phyloP scores from a whole-genome alignment of 495 filamentous ascomycete genomes.

The Penicillium samsonianum region DNA sequence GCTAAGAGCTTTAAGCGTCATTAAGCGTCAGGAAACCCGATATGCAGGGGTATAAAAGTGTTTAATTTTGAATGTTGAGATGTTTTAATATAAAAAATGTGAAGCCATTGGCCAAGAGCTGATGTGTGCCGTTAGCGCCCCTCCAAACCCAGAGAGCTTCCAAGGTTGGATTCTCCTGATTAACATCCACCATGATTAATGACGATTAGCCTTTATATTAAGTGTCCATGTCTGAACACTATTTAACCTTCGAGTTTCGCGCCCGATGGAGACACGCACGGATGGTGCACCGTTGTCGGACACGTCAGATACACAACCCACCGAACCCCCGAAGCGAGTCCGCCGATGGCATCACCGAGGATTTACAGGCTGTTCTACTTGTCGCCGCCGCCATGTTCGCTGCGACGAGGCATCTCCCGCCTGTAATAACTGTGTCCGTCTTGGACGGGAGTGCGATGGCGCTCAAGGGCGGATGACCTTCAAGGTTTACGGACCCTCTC shows the following conservation, averaged over 20 bases:
- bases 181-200: not conserved
- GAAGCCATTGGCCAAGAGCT: not conserved
- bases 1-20: no score
- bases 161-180: not conserved
- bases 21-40: not conserved
- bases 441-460: conserved; percentile 43
- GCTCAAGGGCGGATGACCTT: conserved; percentile 46
- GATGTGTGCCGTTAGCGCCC: conserved; percentile 6
- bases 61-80: not conserved
- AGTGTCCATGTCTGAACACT: conserved; percentile 32
- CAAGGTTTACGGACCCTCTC: conserved; percentile 43
- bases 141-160: not conserved
- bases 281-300: conserved; percentile 26
- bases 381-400: conserved; percentile 45
- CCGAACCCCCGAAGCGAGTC: conserved; percentile 41
- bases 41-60: not conserved
- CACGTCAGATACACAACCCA: conserved; percentile 18
- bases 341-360: conserved; percentile 45
- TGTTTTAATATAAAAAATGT: not conserved
- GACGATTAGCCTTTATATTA: not conserved
- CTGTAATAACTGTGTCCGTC: conserved; percentile 44
- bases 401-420: conserved; percentile 46
- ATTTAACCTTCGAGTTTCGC: conserved; percentile 10
- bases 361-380: conserved; percentile 46
- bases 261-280: conserved; percentile 37